Evolutionary conservation across 2,329 filamentous ascomycete genomes (phyloP).

Genomic region (Colletotrichum gigasporum): DNA sequence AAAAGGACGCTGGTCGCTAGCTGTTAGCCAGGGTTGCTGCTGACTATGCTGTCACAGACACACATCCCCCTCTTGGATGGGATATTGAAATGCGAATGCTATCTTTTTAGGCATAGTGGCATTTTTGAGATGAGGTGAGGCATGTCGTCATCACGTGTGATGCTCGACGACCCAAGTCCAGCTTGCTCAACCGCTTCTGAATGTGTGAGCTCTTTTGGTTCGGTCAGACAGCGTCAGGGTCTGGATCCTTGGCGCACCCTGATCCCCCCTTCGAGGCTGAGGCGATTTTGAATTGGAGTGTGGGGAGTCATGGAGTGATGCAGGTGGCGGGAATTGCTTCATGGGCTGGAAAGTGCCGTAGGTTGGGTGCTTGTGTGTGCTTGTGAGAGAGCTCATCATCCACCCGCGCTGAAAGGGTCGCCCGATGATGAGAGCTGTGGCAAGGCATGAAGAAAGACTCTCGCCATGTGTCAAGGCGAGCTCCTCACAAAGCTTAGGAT

Average conservation of each 20-base stretch:
- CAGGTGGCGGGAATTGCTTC: conserved; percentile 30
- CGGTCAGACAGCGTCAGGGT: conserved; percentile 14
- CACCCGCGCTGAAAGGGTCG: background rate
- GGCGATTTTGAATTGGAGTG: conserved; percentile 4
- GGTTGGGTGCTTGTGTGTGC: conserved; percentile 1
- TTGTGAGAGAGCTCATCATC: background rate
- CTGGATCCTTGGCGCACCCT: conserved; percentile 23
- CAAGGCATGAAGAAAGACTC: conserved; percentile 1
- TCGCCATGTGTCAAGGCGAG: background rate
- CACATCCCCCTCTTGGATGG: background rate
- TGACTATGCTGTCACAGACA: conserved; percentile 19
- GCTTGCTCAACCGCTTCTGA: background rate
- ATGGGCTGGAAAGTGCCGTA: conserved; percentile 11
- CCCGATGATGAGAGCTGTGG: conserved; percentile 24
- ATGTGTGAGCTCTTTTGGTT: background rate
- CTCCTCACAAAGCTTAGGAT: background rate
- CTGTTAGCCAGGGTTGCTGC: conserved; percentile 3
- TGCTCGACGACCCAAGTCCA: conserved; percentile 7
- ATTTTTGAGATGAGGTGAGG: conserved; percentile 22
- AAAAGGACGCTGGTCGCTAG: background rate
- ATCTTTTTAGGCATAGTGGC: conserved; percentile 19
- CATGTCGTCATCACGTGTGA: conserved; percentile 33
- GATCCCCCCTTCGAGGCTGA: conserved; percentile 21
- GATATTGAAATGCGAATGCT: background rate
- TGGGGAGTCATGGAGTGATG: conserved; percentile 23